A percentile compares a stretch with the other conserved stretches of the same genome.
phyloP scores from a whole-genome alignment of 495 filamentous ascomycete genomes.

The Neurospora sp. region DNA sequence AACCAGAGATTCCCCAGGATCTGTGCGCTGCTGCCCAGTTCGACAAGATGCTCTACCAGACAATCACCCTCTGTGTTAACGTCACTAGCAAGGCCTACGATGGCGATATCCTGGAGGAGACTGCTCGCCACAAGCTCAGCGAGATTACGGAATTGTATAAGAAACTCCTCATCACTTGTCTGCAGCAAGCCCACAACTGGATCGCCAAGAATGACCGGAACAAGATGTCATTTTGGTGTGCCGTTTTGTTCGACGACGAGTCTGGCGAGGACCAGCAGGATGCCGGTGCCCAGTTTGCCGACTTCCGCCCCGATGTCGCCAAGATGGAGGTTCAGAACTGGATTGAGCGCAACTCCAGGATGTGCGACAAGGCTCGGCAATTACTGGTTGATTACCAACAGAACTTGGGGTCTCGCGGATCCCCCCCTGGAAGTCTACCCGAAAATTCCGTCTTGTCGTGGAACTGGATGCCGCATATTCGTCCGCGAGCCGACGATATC shows the following conservation, averaged over 20 bases:
- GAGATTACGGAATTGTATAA: conserved; percentile 57
- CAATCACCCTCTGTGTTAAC: conserved; percentile 74
- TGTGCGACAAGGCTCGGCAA: conserved; percentile 30
- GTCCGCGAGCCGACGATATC: conserved; percentile 20
- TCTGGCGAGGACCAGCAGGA: conserved; percentile 34
- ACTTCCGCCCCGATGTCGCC: conserved; percentile 33
- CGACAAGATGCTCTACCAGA: conserved; percentile 70
- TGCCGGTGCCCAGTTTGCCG: conserved; percentile 25
- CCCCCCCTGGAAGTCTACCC: conserved; percentile 25
- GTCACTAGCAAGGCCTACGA: conserved; percentile 87
- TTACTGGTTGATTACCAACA: conserved; percentile 32
- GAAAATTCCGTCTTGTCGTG: conserved; percentile 27
- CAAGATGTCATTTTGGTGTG: conserved; percentile 84
- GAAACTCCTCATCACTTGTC: conserved; percentile 74
- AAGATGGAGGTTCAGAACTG: conserved; percentile 34
- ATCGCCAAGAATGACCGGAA: conserved; percentile 83
- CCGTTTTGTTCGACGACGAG: conserved; percentile 61
- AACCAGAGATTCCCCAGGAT: conserved; percentile 67
- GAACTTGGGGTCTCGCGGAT: conserved; percentile 10
- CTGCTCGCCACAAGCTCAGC: conserved; percentile 34
- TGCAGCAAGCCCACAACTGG: conserved; percentile 89
- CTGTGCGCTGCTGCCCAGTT: conserved; percentile 69
- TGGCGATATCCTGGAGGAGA: conserved; percentile 68
- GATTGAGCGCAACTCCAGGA: conserved; percentile 42
- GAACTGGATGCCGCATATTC: conserved; percentile 30